Evolutionary conservation across 2,329 filamentous ascomycete species (phyloP).

Genomic region (Biscogniauxia marginata): DNA sequence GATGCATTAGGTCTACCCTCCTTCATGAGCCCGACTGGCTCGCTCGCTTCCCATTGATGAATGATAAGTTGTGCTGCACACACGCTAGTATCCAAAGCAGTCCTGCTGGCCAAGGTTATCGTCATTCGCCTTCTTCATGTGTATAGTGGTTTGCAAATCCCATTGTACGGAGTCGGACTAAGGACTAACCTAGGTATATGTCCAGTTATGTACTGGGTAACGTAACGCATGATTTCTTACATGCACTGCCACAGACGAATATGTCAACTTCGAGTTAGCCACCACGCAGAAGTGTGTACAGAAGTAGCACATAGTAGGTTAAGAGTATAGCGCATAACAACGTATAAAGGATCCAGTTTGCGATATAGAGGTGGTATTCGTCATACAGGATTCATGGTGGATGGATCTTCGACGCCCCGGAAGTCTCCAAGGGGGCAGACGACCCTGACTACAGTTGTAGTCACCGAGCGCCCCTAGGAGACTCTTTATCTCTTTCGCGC

Average conservation of each 20-base stretch:
- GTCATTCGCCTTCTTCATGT: neutral
- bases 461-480: neutral
- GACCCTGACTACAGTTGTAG: neutral
- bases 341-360: neutral
- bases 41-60: neutral
- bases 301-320: neutral
- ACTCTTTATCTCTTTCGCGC: constrained; percentile 2
- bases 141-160: neutral
- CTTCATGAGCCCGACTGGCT: neutral
- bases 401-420: constrained; percentile 11
- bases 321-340: neutral
- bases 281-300: neutral
- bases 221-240: neutral
- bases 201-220: neutral
- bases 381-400: constrained; percentile 13
- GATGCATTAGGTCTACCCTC: neutral
- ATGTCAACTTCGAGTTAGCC: neutral
- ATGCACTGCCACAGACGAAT: neutral
- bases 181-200: too few relatives aligned
- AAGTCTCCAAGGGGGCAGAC: neutral
- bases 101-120: too few relatives aligned
- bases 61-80: neutral
- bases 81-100: too few relatives aligned
- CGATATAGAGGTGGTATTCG: constrained; percentile 1
- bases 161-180: neutral